Conservation (phyloP, 164 flowering plant genomes). For the Santalum album region DNA sequence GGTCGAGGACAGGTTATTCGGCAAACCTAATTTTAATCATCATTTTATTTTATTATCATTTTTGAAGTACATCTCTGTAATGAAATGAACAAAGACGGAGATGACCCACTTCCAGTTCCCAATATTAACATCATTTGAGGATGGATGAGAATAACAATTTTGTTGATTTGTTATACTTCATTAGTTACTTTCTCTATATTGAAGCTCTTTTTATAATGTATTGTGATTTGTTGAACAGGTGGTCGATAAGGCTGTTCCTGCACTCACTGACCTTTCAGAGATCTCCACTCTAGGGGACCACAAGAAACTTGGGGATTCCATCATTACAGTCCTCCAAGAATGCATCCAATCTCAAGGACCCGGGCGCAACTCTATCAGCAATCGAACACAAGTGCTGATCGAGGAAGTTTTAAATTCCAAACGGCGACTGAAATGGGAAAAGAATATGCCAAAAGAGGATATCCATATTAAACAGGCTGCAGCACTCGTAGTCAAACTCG, state of each 20-base stretch:
- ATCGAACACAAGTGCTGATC: constrained; percentile 49
- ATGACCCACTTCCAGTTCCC: too few species aligned
- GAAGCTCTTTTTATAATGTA: background rate
- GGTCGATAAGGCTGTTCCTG: constrained; percentile 72
- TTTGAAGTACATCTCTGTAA: too few species aligned
- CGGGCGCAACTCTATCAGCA: constrained; percentile 49
- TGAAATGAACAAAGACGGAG: too few species aligned
- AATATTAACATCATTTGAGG: too few species aligned
- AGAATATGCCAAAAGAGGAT: constrained; percentile 94
- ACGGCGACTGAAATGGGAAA: constrained; percentile 84
- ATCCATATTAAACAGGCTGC: constrained; percentile 98
- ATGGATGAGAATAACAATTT: too few species aligned
- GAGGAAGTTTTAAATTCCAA: constrained; percentile 64
- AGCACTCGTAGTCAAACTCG: constrained; percentile 89
- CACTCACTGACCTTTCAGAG: constrained; percentile 82
- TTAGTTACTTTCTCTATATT: background rate
- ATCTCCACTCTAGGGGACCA: constrained; percentile 80
- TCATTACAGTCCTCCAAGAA: constrained; percentile 73
- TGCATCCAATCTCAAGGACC: constrained; percentile 63
- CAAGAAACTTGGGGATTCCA: constrained; percentile 88
- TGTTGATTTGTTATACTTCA: background rate
- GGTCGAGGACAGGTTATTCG: too few species aligned
- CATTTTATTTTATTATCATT: too few species aligned
- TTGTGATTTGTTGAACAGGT: constrained; percentile 37
- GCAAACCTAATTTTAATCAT: too few species aligned